Percentiles rank a stretch among this genome's conserved stretches.
Conservation (phyloP, 139 green algal species). For the Micractinium conductrix region DNA sequence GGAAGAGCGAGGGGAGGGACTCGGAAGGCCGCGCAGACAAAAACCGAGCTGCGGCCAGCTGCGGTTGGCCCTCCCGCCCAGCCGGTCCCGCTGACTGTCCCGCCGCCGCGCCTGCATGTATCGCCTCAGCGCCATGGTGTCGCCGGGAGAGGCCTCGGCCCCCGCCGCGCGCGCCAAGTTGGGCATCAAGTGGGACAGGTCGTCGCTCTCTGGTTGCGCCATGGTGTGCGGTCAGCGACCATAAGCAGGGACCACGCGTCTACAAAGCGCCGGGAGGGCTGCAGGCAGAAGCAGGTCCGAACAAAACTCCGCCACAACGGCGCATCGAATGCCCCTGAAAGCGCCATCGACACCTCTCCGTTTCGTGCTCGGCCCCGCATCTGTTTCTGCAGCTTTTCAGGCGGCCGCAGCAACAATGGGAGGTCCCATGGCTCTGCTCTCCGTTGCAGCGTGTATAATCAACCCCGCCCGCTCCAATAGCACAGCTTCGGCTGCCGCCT, state of each 20-base stretch:
- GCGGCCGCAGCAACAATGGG: neutral
- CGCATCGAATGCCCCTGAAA: too few relatives aligned
- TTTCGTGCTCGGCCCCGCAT: neutral
- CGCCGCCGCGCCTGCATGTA: conserved; percentile 30
- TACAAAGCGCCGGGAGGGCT: too few relatives aligned
- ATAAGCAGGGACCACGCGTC: too few relatives aligned
- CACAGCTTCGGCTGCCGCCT: too few relatives aligned
- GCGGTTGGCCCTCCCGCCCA: neutral
- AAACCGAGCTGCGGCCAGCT: neutral
- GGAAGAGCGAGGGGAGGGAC: neutral
- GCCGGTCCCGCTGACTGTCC: neutral
- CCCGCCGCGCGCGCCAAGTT: neutral
- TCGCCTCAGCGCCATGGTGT: conserved; percentile 26
- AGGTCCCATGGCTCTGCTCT: neutral
- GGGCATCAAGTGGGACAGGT: conserved; percentile 30
- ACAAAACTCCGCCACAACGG: too few relatives aligned
- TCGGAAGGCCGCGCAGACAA: too few relatives aligned
- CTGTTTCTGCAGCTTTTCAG: neutral
- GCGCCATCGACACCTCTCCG: too few relatives aligned
- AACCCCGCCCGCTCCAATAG: neutral
- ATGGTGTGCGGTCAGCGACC: neutral
- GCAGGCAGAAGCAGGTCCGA: neutral
- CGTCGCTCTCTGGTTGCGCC: conserved; percentile 22
- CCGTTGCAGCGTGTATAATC: too few relatives aligned
- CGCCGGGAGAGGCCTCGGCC: neutral